Percentiles rank a stretch among this genome's conserved stretches.
These are phyloP conservation scores for Phytophthora fragariaefolia DNA, from an alignment of 352 stramenopile species.

Conservation along the genomic window DNA sequence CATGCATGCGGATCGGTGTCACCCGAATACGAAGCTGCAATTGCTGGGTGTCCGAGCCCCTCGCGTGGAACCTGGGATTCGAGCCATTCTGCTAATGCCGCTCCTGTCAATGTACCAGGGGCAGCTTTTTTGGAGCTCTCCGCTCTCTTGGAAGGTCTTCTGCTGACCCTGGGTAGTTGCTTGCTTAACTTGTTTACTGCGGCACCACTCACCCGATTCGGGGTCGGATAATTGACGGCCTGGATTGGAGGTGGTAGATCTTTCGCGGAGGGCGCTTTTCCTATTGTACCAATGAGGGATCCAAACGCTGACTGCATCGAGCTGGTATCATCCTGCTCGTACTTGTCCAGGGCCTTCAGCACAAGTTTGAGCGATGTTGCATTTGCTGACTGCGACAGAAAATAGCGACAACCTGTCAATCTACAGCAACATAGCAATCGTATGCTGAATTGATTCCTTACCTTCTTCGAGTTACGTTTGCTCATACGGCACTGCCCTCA, in stretches of 20 bases:
- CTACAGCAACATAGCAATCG: not conserved
- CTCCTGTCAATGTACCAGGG: constrained; percentile 28
- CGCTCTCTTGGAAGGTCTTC: constrained; percentile 8
- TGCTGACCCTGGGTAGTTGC: constrained; percentile 12
- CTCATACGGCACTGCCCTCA: constrained; percentile 40
- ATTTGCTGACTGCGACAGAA: constrained; percentile 23
- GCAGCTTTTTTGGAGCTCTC: constrained; percentile 19
- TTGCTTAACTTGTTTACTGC: constrained; percentile 12
- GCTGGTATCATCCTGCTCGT: constrained; percentile 46
- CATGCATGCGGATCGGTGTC: constrained; percentile 27
- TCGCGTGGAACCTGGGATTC: constrained; percentile 53
- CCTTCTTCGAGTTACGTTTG: constrained; percentile 56
- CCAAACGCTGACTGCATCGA: constrained; percentile 35
- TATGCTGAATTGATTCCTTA: constrained; percentile 22
- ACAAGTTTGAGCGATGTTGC: constrained; percentile 64
- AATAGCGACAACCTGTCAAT: constrained; percentile 12
- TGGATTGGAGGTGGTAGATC: constrained; percentile 16
- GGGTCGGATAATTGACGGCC: constrained; percentile 22
- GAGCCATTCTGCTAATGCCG: constrained; percentile 53
- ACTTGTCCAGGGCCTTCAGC: constrained; percentile 67
- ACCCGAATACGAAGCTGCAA: constrained; percentile 24
- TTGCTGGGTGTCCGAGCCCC: constrained; percentile 50
- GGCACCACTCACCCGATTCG: constrained; percentile 8
- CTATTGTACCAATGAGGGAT: constrained; percentile 30
- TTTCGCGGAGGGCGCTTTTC: constrained; percentile 25